phyloP scores from a whole-genome alignment of 352 stramenopile genomes.

The Globisporangium alternatum region DNA sequence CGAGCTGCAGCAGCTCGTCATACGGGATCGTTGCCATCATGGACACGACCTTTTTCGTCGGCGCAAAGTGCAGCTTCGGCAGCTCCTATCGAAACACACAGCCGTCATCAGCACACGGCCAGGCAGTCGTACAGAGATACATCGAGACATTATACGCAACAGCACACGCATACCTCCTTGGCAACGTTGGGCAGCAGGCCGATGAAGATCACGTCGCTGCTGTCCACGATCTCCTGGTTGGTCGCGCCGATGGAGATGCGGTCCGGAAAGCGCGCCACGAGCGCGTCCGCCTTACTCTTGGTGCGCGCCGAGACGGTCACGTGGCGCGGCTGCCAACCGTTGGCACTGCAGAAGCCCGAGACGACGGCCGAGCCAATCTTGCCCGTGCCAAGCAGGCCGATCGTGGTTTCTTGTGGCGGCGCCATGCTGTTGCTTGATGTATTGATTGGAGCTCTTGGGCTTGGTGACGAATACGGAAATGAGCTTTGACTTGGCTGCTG shows the following conservation, averaged over 20 bases:
- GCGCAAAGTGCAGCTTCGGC: conserved; percentile 62
- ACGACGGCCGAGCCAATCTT: conserved; percentile 87
- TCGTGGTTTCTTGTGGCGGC: conserved; percentile 47
- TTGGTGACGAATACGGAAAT: not conserved
- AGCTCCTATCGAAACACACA: conserved; percentile 35
- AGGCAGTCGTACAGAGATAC: not conserved
- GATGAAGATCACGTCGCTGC: conserved; percentile 82
- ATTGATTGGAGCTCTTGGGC: not conserved
- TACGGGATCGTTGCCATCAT: conserved; percentile 90
- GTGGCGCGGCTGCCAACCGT: conserved; percentile 75
- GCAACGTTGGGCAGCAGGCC: conserved; percentile 73
- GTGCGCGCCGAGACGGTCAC: conserved; percentile 68
- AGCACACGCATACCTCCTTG: conserved; percentile 21
- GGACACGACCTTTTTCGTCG: conserved; percentile 67
- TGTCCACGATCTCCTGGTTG: conserved; percentile 85
- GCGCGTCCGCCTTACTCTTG: conserved; percentile 72
- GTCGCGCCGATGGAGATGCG: conserved; percentile 58
- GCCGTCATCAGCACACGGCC: not conserved
- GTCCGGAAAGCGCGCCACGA: conserved; percentile 62
- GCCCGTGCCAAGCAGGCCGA: conserved; percentile 79
- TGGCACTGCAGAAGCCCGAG: conserved; percentile 74
- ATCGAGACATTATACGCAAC: not conserved
- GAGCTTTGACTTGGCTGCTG: not conserved
- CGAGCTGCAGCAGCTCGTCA: conserved; percentile 71
- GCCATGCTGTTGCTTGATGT: conserved; percentile 35